phyloP scores from a whole-genome alignment of 768 basidiomycete species.

The Xerocomus spinulosus region DNA sequence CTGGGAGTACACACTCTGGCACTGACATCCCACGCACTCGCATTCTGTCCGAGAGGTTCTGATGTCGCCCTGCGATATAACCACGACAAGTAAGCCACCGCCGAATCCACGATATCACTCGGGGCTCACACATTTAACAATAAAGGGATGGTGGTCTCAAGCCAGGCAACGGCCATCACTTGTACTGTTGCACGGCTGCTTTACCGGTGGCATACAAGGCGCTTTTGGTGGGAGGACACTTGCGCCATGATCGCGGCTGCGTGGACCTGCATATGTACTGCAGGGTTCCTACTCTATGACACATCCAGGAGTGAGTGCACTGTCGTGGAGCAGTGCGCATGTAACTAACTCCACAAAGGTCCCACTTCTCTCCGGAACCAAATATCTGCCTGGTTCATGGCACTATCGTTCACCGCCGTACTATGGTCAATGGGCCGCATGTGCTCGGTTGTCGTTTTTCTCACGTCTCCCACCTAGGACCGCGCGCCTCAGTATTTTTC shows the following conservation, averaged over 20 bases:
- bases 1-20: neutral
- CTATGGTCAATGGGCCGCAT: conserved; percentile 2
- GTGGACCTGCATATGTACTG: neutral
- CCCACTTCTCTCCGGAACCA: neutral
- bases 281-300: neutral
- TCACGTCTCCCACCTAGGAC: neutral
- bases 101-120: neutral
- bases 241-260: conserved; percentile 3
- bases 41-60: neutral
- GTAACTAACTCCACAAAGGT: neutral
- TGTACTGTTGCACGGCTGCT: conserved; percentile 1
- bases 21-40: neutral
- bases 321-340: neutral
- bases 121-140: neutral
- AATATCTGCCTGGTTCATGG: neutral
- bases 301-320: neutral
- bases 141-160: neutral
- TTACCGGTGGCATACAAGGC: conserved; percentile 4
- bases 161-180: neutral
- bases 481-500: conserved; percentile 7
- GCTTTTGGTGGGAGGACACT: conserved; percentile 12
- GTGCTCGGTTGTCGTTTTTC: neutral
- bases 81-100: neutral
- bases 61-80: neutral
- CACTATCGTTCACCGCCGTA: neutral